Evolutionary conservation across 2,329 filamentous ascomycete species (phyloP), one percentile per base, ranked within the genome.

Genomic region (Coniochaeta ligniaria): DNA sequence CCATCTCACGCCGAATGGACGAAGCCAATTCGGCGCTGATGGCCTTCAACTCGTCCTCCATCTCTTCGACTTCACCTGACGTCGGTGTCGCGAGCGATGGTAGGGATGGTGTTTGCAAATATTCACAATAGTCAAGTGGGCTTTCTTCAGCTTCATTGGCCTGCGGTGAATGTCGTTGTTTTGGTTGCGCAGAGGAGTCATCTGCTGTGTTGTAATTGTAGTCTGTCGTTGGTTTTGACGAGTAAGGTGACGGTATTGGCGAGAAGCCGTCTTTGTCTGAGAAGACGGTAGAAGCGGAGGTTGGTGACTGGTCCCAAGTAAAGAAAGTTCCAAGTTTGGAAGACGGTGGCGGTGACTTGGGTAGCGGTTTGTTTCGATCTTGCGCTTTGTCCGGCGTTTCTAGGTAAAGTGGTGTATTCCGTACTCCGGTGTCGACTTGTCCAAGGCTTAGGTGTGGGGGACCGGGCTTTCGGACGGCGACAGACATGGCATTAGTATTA

Each of bases 1-100:
- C 95, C 84, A 99, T 94, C 78, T 99, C 95, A 63, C 95, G 86
- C 68, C 91, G 87, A 70, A 99, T 98, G 31, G 95, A 98, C 66
- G 87, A 84, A 36, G 95, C 95, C 72, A 99, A 80, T 80, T 99
- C 95, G 62, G 88, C 84, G 78, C 92, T 96, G 76, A 99, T 94
- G 74, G 94, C 90, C 68, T 91, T 91, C 66, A 99, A 76, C 80
- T 99, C 95, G 72, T 92, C 90, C 79, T 99, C 95, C 79, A 99
- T 88, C 72, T 96, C 92, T 72, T 92, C 86, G 69, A 96, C 83
- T 73, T 92, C 75, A 64, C 72, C 68, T 54, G 79, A 73, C 16
- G 60, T 59, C 58, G 63, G 58, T 58, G 72, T 63, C 60, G 74
- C 69, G 65, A 69, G 69, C 61, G 72, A 70, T 31, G 47, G 47